Conservation (phyloP, 352 stramenopile species). For the Phytophthora cactorum region DNA sequence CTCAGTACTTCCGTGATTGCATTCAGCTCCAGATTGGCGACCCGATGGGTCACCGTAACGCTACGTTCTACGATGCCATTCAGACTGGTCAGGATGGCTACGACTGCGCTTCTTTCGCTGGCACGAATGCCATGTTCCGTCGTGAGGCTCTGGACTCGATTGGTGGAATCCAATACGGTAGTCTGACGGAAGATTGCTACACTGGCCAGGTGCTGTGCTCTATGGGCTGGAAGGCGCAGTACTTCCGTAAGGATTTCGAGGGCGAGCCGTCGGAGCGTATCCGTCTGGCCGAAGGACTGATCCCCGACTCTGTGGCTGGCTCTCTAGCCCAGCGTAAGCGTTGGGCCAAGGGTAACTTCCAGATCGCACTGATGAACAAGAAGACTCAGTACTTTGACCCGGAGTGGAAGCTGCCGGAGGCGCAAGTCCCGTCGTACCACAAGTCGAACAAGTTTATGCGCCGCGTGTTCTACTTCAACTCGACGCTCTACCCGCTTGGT, state of each 20-base stretch:
- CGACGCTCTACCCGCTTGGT: slow-evolving; percentile 78
- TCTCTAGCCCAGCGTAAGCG: slow-evolving; percentile 82
- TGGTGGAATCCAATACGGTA: slow-evolving; percentile 87
- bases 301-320: slow-evolving; percentile 74
- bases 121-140: slow-evolving; percentile 86
- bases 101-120: slow-evolving; percentile 83
- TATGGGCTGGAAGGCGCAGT: slow-evolving; percentile 87
- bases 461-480: slow-evolving; percentile 83
- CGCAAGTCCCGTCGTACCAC: slow-evolving; percentile 62
- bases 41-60: slow-evolving; percentile 81
- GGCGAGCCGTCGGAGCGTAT: slow-evolving; percentile 79
- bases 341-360: slow-evolving; percentile 89
- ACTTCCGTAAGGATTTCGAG: slow-evolving; percentile 91
- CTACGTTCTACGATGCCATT: slow-evolving; percentile 89
- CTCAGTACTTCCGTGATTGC: slow-evolving; percentile 88
- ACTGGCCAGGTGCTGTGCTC: slow-evolving; percentile 78
- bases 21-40: slow-evolving; percentile 85
- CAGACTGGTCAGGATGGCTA: slow-evolving; percentile 88
- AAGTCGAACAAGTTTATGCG: slow-evolving; percentile 80
- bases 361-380: slow-evolving; percentile 88
- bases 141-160: slow-evolving; percentile 88
- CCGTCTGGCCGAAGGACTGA: slow-evolving; percentile 75
- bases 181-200: slow-evolving; percentile 88
- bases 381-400: slow-evolving; percentile 80
- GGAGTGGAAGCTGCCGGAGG: slow-evolving; percentile 81